Conservation (phyloP, 495 filamentous ascomycete genomes). For the Penicillium verhagenii region DNA sequence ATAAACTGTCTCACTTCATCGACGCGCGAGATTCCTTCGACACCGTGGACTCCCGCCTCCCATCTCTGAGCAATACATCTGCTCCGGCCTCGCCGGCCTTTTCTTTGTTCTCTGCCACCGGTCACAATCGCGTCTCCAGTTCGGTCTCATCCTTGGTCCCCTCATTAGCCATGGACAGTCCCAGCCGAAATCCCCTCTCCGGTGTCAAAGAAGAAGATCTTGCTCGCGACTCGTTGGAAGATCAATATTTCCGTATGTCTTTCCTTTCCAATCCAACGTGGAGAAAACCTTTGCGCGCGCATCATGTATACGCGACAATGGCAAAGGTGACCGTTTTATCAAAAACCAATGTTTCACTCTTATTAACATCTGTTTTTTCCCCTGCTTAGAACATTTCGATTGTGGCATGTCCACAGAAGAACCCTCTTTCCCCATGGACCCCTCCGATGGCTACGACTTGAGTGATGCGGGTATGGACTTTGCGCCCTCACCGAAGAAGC, state of each 20-base stretch:
- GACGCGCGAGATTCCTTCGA: conserved; percentile 27
- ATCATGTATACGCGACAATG: too few species aligned
- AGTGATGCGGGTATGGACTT: conserved; percentile 61
- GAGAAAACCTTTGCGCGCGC: too few species aligned
- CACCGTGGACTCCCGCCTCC: conserved; percentile 16
- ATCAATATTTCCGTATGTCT: conserved; percentile 48
- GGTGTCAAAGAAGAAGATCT: conserved; percentile 58
- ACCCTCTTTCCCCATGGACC: conserved; percentile 33
- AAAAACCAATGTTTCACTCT: too few species aligned
- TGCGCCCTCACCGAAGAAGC: conserved; percentile 53
- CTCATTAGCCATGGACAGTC: conserved; percentile 49
- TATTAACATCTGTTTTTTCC: too few species aligned
- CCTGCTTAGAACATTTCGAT: conserved; percentile 41
- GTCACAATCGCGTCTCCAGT: conserved; percentile 50
- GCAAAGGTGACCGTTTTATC: too few species aligned
- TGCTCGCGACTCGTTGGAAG: conserved; percentile 41
- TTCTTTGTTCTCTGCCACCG: conserved; percentile 41
- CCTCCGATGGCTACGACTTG: conserved; percentile 58
- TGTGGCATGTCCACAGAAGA: conserved; percentile 32
- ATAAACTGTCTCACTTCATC: conserved; percentile 19
- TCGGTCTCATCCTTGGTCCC: conserved; percentile 62
- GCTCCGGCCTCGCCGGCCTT: conserved; percentile 45
- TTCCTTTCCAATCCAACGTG: too few species aligned
- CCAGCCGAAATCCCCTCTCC: conserved; percentile 46
- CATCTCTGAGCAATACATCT: conserved; percentile 38